Percentiles rank a stretch among this genome's conserved stretches.
These are phyloP conservation scores for Umbilicus rupestris DNA, from an alignment of 164 flowering plant species.

Conservation along the genomic window DNA sequence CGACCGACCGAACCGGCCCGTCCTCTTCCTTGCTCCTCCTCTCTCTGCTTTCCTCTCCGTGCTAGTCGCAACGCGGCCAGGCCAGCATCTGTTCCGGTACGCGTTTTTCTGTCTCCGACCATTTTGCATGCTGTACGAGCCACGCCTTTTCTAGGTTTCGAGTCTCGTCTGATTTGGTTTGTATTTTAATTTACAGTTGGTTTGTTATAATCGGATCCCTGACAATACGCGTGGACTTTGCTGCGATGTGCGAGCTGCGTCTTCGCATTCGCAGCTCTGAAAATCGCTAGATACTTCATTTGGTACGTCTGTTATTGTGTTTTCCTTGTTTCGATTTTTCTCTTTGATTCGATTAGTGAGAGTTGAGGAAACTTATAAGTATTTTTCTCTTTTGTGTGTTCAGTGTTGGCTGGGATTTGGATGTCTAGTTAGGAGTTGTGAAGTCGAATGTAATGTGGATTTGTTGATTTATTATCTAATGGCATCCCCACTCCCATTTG, in stretches of 20 bases:
- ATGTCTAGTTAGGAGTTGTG: too few species aligned
- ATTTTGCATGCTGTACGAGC: background rate
- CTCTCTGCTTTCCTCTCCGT: background rate
- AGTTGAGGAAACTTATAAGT: too few species aligned
- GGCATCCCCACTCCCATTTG: too few species aligned
- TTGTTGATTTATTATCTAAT: background rate
- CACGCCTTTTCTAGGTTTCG: background rate
- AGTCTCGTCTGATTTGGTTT: too few species aligned
- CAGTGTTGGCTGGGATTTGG: too few species aligned
- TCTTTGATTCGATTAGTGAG: too few species aligned
- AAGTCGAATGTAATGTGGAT: too few species aligned
- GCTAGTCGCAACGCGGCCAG: background rate
- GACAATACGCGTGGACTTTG: slow-evolving; percentile 1
- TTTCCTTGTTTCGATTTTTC: background rate
- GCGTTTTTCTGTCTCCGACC: background rate
- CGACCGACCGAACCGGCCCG: too few species aligned
- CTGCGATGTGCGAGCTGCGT: slow-evolving; percentile 1
- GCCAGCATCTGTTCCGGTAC: background rate
- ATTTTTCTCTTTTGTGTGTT: too few species aligned
- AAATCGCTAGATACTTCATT: background rate
- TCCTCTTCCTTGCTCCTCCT: too few species aligned
- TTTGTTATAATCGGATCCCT: slow-evolving; percentile 1
- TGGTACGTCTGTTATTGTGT: background rate
- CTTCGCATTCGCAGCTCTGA: background rate
- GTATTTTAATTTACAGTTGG: background rate